Evolutionary conservation across 148 eudicot species (phyloP), one percentile per base, ranked within the genome.

Genomic region (Camellia lanceoleosa): DNA sequence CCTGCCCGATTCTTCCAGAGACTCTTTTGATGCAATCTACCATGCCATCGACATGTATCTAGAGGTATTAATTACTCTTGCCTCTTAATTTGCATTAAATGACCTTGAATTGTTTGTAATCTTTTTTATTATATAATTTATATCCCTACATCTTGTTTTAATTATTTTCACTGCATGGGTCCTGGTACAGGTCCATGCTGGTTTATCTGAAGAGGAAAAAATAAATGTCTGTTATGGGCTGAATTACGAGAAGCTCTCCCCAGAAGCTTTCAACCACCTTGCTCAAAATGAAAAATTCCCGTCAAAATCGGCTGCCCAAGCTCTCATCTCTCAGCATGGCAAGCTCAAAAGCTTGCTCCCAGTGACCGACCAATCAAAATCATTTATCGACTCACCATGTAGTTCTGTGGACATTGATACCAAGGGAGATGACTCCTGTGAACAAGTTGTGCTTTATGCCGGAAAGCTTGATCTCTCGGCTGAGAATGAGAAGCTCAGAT

Each of bases 21-120:
- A 88, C 61, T 87, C 87, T n/a, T 89, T 55, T 80, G 96, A 91
- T 80, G 86, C 84, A 52, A 77, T 93, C 75, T 95, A 95, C 84
- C 87, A 61, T 67, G 95, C 97, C 38, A 83, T 91, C 20, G 90
- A 93, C 82, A 90, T 90, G 84, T 95, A 87, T 80, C 79, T 95
- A 5, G 88, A 90, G 98, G 98, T 93, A 90, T 14, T 67, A 18
- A 90, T 14, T 67, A 18, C 77, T 76, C 3, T 38, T 23, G 41
- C 67, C 2, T 23, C 10, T 66, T 68, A 30, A 2, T 69, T 43
- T 43, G 18, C 7, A 41, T 46, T 46, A 3, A 9, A 5, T 54
- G 51, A 14, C 23, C 23, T 42, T 67, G 38, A 74, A 74, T 18
- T n/a, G 12, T 23, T 13, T 5, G 38, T 30, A 30, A 30, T 30